Percentiles rank a stretch among this genome's conserved stretches.
These are phyloP conservation scores for Neonectria faginata DNA, from an alignment of 2,329 filamentous ascomycete genomes.

Conservation along the genomic window DNA sequence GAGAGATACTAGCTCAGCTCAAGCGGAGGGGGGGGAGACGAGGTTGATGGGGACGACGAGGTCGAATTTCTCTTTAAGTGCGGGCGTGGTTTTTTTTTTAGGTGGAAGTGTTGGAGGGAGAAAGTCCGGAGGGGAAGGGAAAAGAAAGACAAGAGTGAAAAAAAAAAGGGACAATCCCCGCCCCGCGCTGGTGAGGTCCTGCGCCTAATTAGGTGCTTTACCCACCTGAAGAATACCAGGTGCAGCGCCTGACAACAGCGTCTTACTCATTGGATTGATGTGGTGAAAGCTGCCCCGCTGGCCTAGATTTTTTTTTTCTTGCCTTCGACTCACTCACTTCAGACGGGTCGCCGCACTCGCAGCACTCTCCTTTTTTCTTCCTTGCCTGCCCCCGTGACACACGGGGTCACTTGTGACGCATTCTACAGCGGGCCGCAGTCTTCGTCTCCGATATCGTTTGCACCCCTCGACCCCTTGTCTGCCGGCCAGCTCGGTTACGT, in stretches of 20 bases:
- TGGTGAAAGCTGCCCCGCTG: constrained; percentile 18
- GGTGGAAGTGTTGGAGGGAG: constrained; percentile 7
- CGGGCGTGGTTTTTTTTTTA: background rate
- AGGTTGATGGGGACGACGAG: constrained; percentile 25
- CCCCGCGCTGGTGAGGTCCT: background rate
- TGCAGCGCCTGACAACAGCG: constrained; percentile 36
- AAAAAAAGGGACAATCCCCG: background rate
- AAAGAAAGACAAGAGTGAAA: constrained; percentile 28
- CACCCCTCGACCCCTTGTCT: background rate
- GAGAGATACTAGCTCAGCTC: constrained; percentile 49
- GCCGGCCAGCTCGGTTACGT: background rate
- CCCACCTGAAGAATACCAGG: background rate
- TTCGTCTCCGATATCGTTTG: constrained; percentile 1
- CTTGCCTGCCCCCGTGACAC: too few species aligned
- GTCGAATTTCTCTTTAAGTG: constrained; percentile 28
- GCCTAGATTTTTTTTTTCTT: constrained; percentile 30
- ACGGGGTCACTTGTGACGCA: too few species aligned
- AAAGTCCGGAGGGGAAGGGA: constrained; percentile 11
- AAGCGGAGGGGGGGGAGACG: constrained; percentile 38
- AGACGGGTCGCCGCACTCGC: background rate
- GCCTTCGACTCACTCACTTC: constrained; percentile 1
- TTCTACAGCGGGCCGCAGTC: background rate
- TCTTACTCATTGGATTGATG: constrained; percentile 41
- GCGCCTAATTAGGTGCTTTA: background rate
- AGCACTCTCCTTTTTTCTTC: background rate